Conservation (phyloP, 176 grass and related monocot species). For the Chloris gayana region DNA sequence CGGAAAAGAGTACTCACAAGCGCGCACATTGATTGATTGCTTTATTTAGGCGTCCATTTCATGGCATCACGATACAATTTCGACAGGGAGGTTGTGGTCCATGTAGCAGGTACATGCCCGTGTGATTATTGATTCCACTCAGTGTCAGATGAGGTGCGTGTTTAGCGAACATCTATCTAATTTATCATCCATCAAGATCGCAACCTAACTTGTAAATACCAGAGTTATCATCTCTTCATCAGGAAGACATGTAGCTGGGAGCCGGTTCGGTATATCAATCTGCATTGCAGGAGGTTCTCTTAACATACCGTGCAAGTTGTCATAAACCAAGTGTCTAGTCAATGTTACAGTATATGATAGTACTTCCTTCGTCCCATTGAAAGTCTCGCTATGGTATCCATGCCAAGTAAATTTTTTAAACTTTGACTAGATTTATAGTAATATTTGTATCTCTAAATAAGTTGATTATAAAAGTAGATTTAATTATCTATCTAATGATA, state of each 20-base stretch:
- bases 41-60: constrained; percentile 5
- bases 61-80: background rate
- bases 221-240: background rate
- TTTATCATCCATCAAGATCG: background rate
- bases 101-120: background rate
- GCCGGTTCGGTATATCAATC: background rate
- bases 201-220: background rate
- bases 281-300: background rate
- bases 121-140: background rate
- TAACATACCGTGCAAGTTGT: background rate
- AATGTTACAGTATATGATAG: background rate
- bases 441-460: no score
- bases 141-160: background rate
- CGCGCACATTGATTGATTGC: background rate
- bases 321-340: background rate
- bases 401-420: no score
- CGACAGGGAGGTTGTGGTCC: background rate
- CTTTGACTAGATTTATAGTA: no score
- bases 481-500: no score
- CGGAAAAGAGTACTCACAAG: background rate
- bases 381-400: no score
- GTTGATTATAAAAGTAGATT: no score
- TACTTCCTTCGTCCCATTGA: no score
- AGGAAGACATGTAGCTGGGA: background rate
- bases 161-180: background rate